Conservation (phyloP, 352 stramenopile genomes). For the Elongisporangium undulatum region DNA sequence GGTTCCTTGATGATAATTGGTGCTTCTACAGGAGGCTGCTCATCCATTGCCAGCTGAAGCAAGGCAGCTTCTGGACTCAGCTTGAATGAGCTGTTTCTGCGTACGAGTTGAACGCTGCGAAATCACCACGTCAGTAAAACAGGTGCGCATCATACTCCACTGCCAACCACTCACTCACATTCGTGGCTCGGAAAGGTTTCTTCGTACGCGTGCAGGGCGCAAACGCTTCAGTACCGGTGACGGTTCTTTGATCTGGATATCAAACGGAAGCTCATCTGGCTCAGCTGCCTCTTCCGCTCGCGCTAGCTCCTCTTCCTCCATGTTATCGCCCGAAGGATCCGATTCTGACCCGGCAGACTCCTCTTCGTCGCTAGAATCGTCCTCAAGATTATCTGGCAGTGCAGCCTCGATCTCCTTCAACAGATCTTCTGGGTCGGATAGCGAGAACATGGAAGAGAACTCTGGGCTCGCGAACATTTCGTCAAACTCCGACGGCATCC, state of each 20-base stretch:
- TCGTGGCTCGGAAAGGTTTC: constrained; percentile 28
- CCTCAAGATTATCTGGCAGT: constrained; percentile 41
- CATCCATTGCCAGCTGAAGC: not conserved
- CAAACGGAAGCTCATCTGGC: not conserved
- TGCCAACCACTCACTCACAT: constrained; percentile 16
- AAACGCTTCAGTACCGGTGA: constrained; percentile 2
- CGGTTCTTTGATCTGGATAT: not conserved
- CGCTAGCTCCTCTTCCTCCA: constrained; percentile 47
- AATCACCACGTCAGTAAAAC: not conserved
- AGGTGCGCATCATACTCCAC: not conserved
- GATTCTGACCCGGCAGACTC: constrained; percentile 61
- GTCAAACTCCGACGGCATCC: constrained; percentile 23
- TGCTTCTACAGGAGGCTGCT: not conserved
- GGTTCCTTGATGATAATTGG: constrained; percentile 1
- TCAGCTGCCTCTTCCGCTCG: constrained; percentile 1
- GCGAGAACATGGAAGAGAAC: constrained; percentile 26
- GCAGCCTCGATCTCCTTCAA: constrained; percentile 64
- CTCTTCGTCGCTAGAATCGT: constrained; percentile 35
- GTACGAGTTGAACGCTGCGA: not conserved
- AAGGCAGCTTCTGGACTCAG: not conserved
- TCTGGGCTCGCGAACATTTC: constrained; percentile 23
- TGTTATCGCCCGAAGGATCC: constrained; percentile 67
- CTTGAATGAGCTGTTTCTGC: constrained; percentile 1
- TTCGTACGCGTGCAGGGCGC: constrained; percentile 15
- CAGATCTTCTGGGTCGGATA: constrained; percentile 42